A percentile compares a stretch with the other conserved stretches of the same genome.
Conservation (phyloP, 805 yeast species). For the Metschnikowia santaceciliae region DNA sequence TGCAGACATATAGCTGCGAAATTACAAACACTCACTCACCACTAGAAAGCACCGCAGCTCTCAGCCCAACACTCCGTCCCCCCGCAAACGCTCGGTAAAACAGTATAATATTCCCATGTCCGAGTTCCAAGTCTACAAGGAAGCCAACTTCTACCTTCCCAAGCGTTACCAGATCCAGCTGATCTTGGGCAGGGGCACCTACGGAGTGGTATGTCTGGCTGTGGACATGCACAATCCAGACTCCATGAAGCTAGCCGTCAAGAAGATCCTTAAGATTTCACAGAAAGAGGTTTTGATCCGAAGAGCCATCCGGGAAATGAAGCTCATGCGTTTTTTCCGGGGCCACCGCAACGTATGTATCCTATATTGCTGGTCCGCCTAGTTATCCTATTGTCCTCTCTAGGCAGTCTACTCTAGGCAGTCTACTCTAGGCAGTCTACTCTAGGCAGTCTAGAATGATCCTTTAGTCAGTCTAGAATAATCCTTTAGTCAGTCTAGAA, state of each 20-base stretch:
- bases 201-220: slow-evolving; percentile 83
- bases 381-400: too few species aligned
- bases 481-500: too few species aligned
- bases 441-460: too few species aligned
- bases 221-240: slow-evolving; percentile 40
- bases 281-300: slow-evolving; percentile 61
- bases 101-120: slow-evolving; percentile 2
- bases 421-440: too few species aligned
- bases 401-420: too few species aligned
- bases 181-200: slow-evolving; percentile 78
- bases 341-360: slow-evolving; percentile 71
- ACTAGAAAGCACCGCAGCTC: neutral
- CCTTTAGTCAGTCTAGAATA: too few species aligned
- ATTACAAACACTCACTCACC: neutral
- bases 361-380: too few species aligned
- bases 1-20: slow-evolving; percentile 1
- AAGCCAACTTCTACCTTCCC: slow-evolving; percentile 55
- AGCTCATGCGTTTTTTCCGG: slow-evolving; percentile 72
- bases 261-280: slow-evolving; percentile 72
- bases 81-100: too few species aligned
- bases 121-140: slow-evolving; percentile 15
- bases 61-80: too few species aligned
- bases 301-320: slow-evolving; percentile 80
- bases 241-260: slow-evolving; percentile 60
- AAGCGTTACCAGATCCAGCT: slow-evolving; percentile 53